These are phyloP conservation scores for Pilasporangium apinafurcum DNA, from an alignment of 352 stramenopile species.

Conservation along the genomic window DNA sequence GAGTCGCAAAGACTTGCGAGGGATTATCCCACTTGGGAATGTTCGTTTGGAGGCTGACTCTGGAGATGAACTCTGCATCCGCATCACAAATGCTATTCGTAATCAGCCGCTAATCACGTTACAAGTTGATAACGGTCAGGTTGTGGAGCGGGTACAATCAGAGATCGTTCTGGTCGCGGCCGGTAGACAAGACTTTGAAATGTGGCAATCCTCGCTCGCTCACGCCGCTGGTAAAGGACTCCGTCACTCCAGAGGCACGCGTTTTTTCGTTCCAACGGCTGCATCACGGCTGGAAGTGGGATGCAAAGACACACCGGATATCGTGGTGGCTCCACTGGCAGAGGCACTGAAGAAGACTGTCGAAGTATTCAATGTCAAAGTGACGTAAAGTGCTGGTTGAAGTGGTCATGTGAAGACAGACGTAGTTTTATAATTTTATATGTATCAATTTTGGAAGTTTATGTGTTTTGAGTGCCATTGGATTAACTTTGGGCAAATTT, in stretches of 20 bases:
- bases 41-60: slow-evolving; percentile 67
- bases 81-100: slow-evolving; percentile 58
- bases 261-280: slow-evolving; percentile 79
- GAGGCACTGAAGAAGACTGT: slow-evolving; percentile 77
- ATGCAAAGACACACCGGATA: slow-evolving; percentile 69
- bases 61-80: slow-evolving; percentile 39
- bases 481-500: not conserved
- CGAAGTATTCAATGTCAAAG: slow-evolving; percentile 80
- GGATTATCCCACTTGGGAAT: slow-evolving; percentile 81
- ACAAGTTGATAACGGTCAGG: slow-evolving; percentile 77
- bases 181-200: slow-evolving; percentile 73
- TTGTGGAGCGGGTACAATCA: slow-evolving; percentile 69
- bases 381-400: slow-evolving; percentile 15
- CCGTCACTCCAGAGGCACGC: slow-evolving; percentile 72
- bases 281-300: slow-evolving; percentile 79
- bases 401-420: no score
- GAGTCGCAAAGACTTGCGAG: slow-evolving; percentile 67
- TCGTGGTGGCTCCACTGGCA: slow-evolving; percentile 63
- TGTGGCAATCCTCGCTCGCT: slow-evolving; percentile 84
- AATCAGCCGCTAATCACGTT: slow-evolving; percentile 65
- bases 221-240: slow-evolving; percentile 76
- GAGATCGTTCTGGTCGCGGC: slow-evolving; percentile 73
- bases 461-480: not conserved
- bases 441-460: no score
- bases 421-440: no score